Conservation (phyloP, 768 basidiomycete genomes). For the Candolleomyces efflorescens region DNA sequence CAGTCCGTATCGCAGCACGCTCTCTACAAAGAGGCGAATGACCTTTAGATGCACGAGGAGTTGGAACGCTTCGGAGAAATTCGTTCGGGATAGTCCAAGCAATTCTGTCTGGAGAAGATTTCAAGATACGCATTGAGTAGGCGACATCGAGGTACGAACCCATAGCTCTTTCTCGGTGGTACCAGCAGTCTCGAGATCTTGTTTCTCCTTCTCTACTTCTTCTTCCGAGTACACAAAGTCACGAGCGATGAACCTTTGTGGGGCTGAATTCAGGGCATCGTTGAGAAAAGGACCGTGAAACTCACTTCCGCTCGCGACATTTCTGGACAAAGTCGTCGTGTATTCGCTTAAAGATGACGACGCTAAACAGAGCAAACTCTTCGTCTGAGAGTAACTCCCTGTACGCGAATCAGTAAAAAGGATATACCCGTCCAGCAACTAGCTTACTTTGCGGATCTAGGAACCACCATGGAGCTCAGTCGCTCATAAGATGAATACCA, state of each 20-base stretch:
- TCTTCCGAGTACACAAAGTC: slow-evolving; percentile 90
- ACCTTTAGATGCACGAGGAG: slow-evolving; percentile 92
- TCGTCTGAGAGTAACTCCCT: slow-evolving; percentile 51
- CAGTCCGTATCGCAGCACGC: slow-evolving; percentile 91
- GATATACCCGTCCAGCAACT: slow-evolving; percentile 3
- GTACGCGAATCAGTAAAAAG: slow-evolving; percentile 13
- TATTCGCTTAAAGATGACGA: slow-evolving; percentile 85
- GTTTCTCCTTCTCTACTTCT: slow-evolving; percentile 70
- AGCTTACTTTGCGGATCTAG: slow-evolving; percentile 80
- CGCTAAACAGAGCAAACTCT: slow-evolving; percentile 81
- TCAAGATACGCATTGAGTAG: background rate
- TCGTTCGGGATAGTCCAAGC: slow-evolving; percentile 83
- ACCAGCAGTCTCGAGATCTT: slow-evolving; percentile 77
- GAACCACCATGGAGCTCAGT: slow-evolving; percentile 85
- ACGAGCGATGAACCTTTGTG: slow-evolving; percentile 80
- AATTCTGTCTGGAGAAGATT: slow-evolving; percentile 70
- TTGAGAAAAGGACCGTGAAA: slow-evolving; percentile 4
- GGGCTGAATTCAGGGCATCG: slow-evolving; percentile 2
- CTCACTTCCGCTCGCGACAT: slow-evolving; percentile 91
- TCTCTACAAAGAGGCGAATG: slow-evolving; percentile 88
- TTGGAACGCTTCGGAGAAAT: slow-evolving; percentile 96
- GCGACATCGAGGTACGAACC: slow-evolving; percentile 46
- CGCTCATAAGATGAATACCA: slow-evolving; percentile 91
- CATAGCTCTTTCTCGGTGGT: slow-evolving; percentile 94
- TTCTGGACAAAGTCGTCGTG: slow-evolving; percentile 93